phyloP scores from a whole-genome alignment of 192 early-diverging fungal species.

The Coemansia sp. region DNA sequence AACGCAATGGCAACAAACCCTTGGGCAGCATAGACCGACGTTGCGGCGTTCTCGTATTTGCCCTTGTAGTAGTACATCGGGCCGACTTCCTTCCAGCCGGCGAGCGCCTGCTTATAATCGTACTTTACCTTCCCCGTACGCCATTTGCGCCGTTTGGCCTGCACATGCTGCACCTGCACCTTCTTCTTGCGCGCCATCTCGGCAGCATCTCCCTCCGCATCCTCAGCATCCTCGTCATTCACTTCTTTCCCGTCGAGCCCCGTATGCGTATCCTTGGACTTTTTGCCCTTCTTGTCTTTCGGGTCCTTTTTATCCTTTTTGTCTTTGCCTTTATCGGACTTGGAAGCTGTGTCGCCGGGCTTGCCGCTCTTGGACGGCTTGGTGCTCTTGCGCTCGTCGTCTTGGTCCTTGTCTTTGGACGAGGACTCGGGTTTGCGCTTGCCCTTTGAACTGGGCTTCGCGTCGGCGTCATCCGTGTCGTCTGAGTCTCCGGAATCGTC shows the following conservation, averaged over 20 bases:
- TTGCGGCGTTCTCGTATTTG: conserved; percentile 37
- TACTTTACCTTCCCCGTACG: conserved; percentile 47
- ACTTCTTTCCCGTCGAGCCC: conserved; percentile 47
- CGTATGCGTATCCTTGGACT: conserved; percentile 42
- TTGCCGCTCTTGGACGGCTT: conserved; percentile 2
- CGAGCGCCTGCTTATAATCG: conserved; percentile 39
- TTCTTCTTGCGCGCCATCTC: conserved; percentile 22
- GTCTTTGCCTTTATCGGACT: conserved; percentile 12
- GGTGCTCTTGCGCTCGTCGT: conserved; percentile 1
- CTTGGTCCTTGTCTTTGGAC: conserved; percentile 8
- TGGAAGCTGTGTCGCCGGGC: background rate
- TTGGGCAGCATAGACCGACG: background rate
- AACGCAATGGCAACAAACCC: background rate
- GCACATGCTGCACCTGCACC: conserved; percentile 33
- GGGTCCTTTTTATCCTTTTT: conserved; percentile 11
- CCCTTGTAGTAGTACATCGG: conserved; percentile 49
- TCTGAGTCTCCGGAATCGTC: conserved; percentile 13
- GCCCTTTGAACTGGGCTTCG: conserved; percentile 3
- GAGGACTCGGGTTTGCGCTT: conserved; percentile 6
- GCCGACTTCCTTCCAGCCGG: conserved; percentile 48
- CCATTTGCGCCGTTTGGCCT: conserved; percentile 44
- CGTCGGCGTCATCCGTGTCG: conserved; percentile 6
- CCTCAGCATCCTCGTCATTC: conserved; percentile 30
- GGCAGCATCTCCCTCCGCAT: conserved; percentile 8
- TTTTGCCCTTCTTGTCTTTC: conserved; percentile 16